phyloP scores from a whole-genome alignment of 345 rosid genomes.

The Sisymbrium irio region DNA sequence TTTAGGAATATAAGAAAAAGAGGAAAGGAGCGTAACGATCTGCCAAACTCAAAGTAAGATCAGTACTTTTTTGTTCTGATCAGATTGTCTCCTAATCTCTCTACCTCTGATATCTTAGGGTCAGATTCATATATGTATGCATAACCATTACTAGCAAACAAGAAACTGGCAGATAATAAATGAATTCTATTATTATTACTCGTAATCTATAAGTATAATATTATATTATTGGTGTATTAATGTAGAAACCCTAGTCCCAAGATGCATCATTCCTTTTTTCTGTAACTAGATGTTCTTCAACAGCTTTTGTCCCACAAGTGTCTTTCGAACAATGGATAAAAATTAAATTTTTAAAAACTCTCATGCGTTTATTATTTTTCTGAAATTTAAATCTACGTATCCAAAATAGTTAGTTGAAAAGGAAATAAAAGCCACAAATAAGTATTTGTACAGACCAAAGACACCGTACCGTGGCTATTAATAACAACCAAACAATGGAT shows the following conservation, averaged over 20 bases:
- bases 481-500: background rate
- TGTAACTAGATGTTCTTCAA: conserved; percentile 34
- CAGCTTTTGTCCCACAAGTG: conserved; percentile 37
- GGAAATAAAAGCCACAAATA: background rate
- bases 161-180: conserved; percentile 36
- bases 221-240: conserved; percentile 29
- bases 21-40: conserved; percentile 7
- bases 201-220: background rate
- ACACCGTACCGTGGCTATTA: background rate
- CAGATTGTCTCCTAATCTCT: conserved; percentile 34
- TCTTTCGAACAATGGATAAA: background rate
- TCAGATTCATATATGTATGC: conserved; percentile 20
- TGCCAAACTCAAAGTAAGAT: conserved; percentile 29
- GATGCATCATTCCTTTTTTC: conserved; percentile 31
- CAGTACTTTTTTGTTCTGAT: conserved; percentile 22
- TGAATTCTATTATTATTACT: conserved; percentile 5
- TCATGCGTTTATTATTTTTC: no score
- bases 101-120: conserved; percentile 27
- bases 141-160: conserved; percentile 27
- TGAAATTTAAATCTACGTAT: background rate
- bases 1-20: background rate
- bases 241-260: conserved; percentile 34
- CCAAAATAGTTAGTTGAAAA: background rate
- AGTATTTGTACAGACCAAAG: background rate
- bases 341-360: background rate